A percentile compares a stretch with the other conserved stretches of the same genome.
phyloP scores from a whole-genome alignment of 208 protist species.

The Leishmania lainsoni region DNA sequence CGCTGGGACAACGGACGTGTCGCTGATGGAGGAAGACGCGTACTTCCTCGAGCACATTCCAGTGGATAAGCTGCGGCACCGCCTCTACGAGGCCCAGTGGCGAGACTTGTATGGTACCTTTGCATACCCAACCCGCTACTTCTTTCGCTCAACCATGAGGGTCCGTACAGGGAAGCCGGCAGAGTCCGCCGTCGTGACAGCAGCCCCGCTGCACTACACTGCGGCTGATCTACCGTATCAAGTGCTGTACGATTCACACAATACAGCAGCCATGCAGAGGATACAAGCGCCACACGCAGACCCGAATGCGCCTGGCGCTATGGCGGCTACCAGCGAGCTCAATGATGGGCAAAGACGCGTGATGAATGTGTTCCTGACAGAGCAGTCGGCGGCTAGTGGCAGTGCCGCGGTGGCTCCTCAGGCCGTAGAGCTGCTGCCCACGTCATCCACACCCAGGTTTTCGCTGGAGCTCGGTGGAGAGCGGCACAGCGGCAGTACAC shows the following conservation, averaged over 20 bases:
- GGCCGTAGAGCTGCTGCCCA: conserved; percentile 24
- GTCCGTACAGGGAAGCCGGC: background rate
- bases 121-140: conserved; percentile 34
- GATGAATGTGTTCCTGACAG: conserved; percentile 24
- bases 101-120: conserved; percentile 33
- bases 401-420: conserved; percentile 10
- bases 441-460: background rate
- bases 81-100: conserved; percentile 42
- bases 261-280: background rate
- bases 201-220: background rate
- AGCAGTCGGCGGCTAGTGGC: background rate
- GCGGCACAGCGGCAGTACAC: background rate
- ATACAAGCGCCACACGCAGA: background rate
- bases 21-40: conserved; percentile 11
- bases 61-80: conserved; percentile 26
- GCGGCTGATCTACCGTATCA: conserved; percentile 17
- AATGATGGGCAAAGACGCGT: conserved; percentile 11
- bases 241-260: conserved; percentile 10
- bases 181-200: background rate
- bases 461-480: background rate
- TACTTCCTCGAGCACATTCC: conserved; percentile 25
- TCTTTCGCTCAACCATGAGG: conserved; percentile 13
- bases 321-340: background rate
- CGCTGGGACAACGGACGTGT: background rate
- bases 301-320: background rate